These are phyloP conservation scores for Rutstroemia sp. DNA, from an alignment of 2,329 filamentous ascomycete species.

Conservation along the genomic window DNA sequence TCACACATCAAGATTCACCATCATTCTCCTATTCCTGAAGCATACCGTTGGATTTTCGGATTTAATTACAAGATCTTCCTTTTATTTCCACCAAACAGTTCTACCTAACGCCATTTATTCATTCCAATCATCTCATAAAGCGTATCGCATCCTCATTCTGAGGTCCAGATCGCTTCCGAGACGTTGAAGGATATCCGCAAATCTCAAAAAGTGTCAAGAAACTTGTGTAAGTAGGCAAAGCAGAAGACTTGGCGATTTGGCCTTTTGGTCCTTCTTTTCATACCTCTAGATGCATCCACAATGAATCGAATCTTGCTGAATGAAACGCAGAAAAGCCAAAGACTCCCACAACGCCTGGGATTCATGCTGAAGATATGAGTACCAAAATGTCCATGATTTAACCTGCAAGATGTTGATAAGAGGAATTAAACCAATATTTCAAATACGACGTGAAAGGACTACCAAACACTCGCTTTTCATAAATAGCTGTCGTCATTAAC, in stretches of 20 bases:
- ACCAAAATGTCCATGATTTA: slow-evolving; percentile 19
- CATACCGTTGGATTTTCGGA: no score
- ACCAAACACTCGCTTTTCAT: slow-evolving; percentile 6
- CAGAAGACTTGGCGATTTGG: not conserved
- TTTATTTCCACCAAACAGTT: not conserved
- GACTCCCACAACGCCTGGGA: slow-evolving; percentile 21
- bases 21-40: not conserved
- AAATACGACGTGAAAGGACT: slow-evolving; percentile 2
- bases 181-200: not conserved
- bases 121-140: slow-evolving; percentile 1
- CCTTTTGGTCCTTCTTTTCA: not conserved
- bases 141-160: slow-evolving; percentile 1
- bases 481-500: slow-evolving; percentile 7
- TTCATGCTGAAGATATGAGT: slow-evolving; percentile 16
- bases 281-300: slow-evolving; percentile 5
- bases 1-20: not conserved
- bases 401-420: slow-evolving; percentile 9
- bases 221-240: slow-evolving; percentile 3
- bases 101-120: slow-evolving; percentile 11
- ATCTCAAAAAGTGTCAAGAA: not conserved
- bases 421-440: not conserved
- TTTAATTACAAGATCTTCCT: slow-evolving; percentile 1
- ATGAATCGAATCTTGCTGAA: not conserved
- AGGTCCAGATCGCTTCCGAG: not conserved
- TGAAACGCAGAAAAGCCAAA: not conserved